Percentiles rank a stretch among this genome's conserved stretches.
These are phyloP conservation scores for Boletales sp. DNA, from an alignment of 768 basidiomycete species.

Conservation along the genomic window DNA sequence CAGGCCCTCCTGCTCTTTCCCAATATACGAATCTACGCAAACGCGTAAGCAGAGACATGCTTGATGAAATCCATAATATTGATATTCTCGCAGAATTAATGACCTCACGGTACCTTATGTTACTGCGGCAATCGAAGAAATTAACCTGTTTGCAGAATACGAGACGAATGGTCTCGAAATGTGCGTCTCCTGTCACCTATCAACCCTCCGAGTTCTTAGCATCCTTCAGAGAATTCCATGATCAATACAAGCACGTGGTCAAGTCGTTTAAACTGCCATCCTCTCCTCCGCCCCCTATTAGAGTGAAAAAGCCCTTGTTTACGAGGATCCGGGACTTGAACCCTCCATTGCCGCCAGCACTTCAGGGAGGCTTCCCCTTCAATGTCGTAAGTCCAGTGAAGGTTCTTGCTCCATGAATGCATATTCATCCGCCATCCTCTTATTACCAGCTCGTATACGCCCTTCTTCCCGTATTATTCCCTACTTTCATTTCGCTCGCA, in stretches of 20 bases:
- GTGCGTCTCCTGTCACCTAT: slow-evolving; percentile 35
- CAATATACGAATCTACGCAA: slow-evolving; percentile 75
- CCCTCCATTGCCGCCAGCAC: slow-evolving; percentile 54
- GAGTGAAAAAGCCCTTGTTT: slow-evolving; percentile 41
- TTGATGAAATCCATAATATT: background rate
- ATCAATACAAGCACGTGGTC: slow-evolving; percentile 56
- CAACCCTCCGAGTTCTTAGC: slow-evolving; percentile 3
- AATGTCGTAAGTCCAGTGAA: slow-evolving; percentile 54
- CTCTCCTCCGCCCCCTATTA: slow-evolving; percentile 43
- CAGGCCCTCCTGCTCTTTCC: slow-evolving; percentile 65
- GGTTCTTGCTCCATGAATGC: background rate
- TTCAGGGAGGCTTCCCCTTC: slow-evolving; percentile 61
- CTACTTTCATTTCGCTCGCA: slow-evolving; percentile 51
- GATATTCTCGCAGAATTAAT: slow-evolving; percentile 45
- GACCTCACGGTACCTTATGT: slow-evolving; percentile 82
- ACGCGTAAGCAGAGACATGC: slow-evolving; percentile 48
- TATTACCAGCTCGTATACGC: slow-evolving; percentile 47
- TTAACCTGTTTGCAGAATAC: slow-evolving; percentile 62
- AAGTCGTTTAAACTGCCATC: slow-evolving; percentile 47
- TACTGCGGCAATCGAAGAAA: slow-evolving; percentile 67
- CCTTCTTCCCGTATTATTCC: slow-evolving; percentile 63
- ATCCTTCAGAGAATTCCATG: slow-evolving; percentile 47
- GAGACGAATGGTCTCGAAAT: slow-evolving; percentile 57
- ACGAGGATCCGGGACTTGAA: slow-evolving; percentile 34
- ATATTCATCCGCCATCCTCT: slow-evolving; percentile 1